Base-by-base conservation (phyloP, 2,329 filamentous ascomycete genomes). In the Talaromyces sp. region DNA sequence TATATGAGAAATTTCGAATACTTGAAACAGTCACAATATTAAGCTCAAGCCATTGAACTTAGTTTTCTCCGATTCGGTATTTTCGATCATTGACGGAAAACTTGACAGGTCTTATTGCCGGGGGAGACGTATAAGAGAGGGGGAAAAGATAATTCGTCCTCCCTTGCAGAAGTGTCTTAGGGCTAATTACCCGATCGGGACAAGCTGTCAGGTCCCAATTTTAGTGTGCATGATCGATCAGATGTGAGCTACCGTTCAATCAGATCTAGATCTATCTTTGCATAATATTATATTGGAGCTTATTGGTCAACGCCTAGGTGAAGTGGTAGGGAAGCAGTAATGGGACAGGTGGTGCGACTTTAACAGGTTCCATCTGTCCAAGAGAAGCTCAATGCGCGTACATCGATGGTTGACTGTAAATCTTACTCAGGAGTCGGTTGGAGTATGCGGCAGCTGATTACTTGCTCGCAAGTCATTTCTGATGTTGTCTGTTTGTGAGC, bases 91-190 rank as follows among this genome's bases (percentile, higher is more conserved):
- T 38, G 29, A 25, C 53, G 31, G 53, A 56, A 36, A 47, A 59
- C 19, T 34, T 13, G 27, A 60, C 27, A 45, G 22, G 25, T 60
- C 27, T 29, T 19, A 31, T 47, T 60, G 58, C 36, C 36, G 38
- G 19, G 5, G 10, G 17, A 31, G 40, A 47, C 11, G n/a, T 31
- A 34, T 31, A 34, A 47, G 8, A 29, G 40, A 29, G 58, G 25
- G 43, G 17, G 4, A 8, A 25, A 34, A 34, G 17, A 54, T 40
- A 54, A 54, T 40, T 51, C 22, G 25, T n/a, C 25, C 27, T 22
- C 60, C 60, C 60, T 62, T 62, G 60, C 60, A 43, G 47, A 10
- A 40, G 17, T 62, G 60, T 62, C 60, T 62, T 54, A 62, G 60
- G 47, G 60, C 47, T 62, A 54, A 54, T 31, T 62, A 25, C 60